A percentile compares a stretch with the other conserved stretches of the same genome.
These are phyloP conservation scores for Nitzschia inconspicua DNA, from an alignment of 108 stramenopile genomes.

Conservation along the genomic window DNA sequence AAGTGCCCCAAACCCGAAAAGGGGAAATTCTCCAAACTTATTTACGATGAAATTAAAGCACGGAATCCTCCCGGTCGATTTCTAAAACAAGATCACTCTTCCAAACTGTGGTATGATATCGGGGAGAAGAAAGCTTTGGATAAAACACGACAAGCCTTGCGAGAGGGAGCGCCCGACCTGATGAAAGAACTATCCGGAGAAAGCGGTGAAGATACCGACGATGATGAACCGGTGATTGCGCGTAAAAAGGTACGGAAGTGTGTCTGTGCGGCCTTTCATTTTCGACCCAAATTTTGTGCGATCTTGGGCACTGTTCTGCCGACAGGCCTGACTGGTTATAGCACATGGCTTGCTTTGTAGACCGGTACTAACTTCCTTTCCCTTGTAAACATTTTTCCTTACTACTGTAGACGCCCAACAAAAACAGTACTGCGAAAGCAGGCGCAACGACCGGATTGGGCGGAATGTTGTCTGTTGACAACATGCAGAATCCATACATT, in stretches of 20 bases:
- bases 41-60: conserved; percentile 71
- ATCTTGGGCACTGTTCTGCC: background rate
- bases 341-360: too few species aligned
- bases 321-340: too few species aligned
- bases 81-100: conserved; percentile 75
- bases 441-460: too few species aligned
- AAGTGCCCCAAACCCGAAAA: conserved; percentile 77
- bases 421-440: too few species aligned
- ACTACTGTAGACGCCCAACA: too few species aligned
- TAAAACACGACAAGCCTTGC: conserved; percentile 82
- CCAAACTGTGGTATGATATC: conserved; percentile 83
- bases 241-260: conserved; percentile 28
- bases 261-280: background rate
- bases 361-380: too few species aligned
- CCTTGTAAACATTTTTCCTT: too few species aligned
- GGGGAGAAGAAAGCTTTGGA: conserved; percentile 87
- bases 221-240: background rate
- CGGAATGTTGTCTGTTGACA: too few species aligned
- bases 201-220: conserved; percentile 20
- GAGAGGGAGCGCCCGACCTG: conserved; percentile 84
- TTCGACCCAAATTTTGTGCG: background rate
- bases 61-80: conserved; percentile 79
- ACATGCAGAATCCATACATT: too few species aligned
- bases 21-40: conserved; percentile 62
- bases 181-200: conserved; percentile 46